Base-by-base conservation (phyloP, 371 early-diverging fungal species). In the Rhizomucor pusillus region DNA sequence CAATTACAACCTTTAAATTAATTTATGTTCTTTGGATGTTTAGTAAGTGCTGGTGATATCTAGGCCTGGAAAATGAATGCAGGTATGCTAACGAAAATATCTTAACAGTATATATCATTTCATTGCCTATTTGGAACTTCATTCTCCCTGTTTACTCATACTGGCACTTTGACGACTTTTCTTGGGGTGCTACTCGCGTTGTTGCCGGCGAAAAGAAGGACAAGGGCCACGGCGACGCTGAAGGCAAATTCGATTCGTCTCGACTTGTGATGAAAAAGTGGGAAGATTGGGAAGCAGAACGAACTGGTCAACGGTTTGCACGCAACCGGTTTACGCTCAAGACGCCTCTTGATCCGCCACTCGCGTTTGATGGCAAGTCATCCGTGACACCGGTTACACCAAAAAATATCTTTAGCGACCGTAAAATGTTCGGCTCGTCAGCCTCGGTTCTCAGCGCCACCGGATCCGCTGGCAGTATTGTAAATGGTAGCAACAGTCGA, bases 81-180 rank as follows among this genome's bases (percentile, higher is more conserved):
- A 3, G 7, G 2, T 39, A 0, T 12, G 12, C 1, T 35, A 11
- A 36, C 23, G 10, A 5, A 22, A 14, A 18, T 18, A 19, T 34
- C 0, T 46, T n/a, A 36, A 1, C 74, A 73, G 80, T 86, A n/a
- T 86, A 81, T 53, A 54, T 86, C 20, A 51, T 71, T 37, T 89
- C 93, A 23, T 70, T 97, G 22, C 97, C 97, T 4, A 81, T 99
- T n/a, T 99, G 99, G 99, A 95, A 97, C 72, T 82, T 92, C 57
- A 69, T 93, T 9, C 80, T 98, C 5, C 99, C 99, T 2, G 54
- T 90, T 2, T 98, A 98, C 60, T 89, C 97, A 1, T 92, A 85
- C 77, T 98, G 98, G 98, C 93, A 94, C 63, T 93, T 96, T 70
- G 98, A 97, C 59, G 95, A 97, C 72, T 95, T 97, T 63, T 82